Base-by-base conservation (phyloP, 2,329 filamentous ascomycete species). In the Lachnellula occidentalis region DNA sequence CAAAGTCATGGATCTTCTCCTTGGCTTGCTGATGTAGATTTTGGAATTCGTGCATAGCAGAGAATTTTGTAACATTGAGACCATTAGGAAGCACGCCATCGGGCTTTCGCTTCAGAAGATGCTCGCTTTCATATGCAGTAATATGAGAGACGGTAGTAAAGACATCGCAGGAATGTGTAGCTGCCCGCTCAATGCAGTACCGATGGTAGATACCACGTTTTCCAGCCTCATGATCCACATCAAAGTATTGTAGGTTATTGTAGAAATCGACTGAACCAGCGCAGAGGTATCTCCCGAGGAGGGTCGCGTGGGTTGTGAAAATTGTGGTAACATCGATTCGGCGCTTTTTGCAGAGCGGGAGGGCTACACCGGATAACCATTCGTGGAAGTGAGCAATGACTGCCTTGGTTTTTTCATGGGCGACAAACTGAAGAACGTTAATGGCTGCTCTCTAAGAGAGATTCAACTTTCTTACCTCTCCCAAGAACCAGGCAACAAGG, bases 141-240 rank as follows among this genome's bases (percentile, higher is more conserved):
- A 99, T 97, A 72, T 97, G 94, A 17, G 92, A 97, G 57, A 99
- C 94, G 1, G 94, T 99, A 21, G 94, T 99, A 76, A 99, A 97
- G 66, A 99, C 94, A 73, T 99, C 94, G 63, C 88, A 88, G 6
- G 90, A 82, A 71, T 99, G 94, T 19, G 94, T 86, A 21, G 92
- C 90, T 46, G 90, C 92, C 61, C 94, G 87, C 75, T 99, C 94
- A 67, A 99, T 95, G 76, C 94, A 97, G 77, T 97, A 97, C 57
- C 94, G 80, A 76, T 99, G 94, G 76, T 97, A 99, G 71, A 99
- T 97, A 55, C 94, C 94, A 67, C 94, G 89, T 79, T 96, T 97
- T 58, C 94, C 94, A 17, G 94, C 94, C 74, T 99, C 94, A 5
- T 90, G 85, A 70, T 99, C 94, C 31, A 96, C 91, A 69, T 99